Evolutionary conservation across 371 early-diverging fungal species (phyloP).

Genomic region (Sporodiniella umbellata): DNA sequence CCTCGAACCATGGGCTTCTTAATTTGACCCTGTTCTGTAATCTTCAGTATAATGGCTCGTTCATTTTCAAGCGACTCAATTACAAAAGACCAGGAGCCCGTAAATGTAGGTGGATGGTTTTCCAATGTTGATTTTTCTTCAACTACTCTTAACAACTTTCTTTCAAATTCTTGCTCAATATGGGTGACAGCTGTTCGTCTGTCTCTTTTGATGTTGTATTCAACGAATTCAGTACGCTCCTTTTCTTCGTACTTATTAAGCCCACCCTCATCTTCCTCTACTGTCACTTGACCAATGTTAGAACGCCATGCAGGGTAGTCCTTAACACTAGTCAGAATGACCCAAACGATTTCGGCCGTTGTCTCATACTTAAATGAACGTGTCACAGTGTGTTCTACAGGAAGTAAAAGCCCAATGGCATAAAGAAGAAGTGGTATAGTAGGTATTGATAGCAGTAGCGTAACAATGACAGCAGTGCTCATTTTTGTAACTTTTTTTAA

Average conservation of each 20-base stretch:
- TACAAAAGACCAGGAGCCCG: slow-evolving; percentile 23
- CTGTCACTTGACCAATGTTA: slow-evolving; percentile 21
- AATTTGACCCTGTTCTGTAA: slow-evolving; percentile 38
- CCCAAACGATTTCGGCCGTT: slow-evolving; percentile 32
- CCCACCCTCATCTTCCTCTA: slow-evolving; percentile 19
- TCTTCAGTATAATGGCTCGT: slow-evolving; percentile 6
- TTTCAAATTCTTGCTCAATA: slow-evolving; percentile 28
- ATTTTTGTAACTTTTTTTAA: slow-evolving; percentile 4
- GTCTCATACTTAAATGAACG: slow-evolving; percentile 17
- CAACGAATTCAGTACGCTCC: slow-evolving; percentile 22
- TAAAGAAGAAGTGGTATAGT: slow-evolving; percentile 22
- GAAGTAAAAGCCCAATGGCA: slow-evolving; percentile 17
- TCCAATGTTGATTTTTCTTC: slow-evolving; percentile 23
- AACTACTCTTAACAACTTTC: slow-evolving; percentile 34
- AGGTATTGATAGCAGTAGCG: slow-evolving; percentile 10
- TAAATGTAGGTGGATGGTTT: slow-evolving; percentile 5
- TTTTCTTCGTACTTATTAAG: slow-evolving; percentile 22
- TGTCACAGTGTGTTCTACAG: slow-evolving; percentile 13
- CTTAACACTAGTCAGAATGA: slow-evolving; percentile 31
- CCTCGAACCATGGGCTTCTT: slow-evolving; percentile 34
- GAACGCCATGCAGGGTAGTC: slow-evolving; percentile 38
- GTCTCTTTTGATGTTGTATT: slow-evolving; percentile 27
- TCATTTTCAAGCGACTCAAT: slow-evolving; percentile 6
- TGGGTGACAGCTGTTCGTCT: slow-evolving; percentile 27
- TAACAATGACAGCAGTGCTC: slow-evolving; percentile 9